Percentiles rank a stretch among this genome's conserved stretches.
phyloP scores from a whole-genome alignment of 1,284 basidiomycete species.

The Apiotrichum sp. region DNA sequence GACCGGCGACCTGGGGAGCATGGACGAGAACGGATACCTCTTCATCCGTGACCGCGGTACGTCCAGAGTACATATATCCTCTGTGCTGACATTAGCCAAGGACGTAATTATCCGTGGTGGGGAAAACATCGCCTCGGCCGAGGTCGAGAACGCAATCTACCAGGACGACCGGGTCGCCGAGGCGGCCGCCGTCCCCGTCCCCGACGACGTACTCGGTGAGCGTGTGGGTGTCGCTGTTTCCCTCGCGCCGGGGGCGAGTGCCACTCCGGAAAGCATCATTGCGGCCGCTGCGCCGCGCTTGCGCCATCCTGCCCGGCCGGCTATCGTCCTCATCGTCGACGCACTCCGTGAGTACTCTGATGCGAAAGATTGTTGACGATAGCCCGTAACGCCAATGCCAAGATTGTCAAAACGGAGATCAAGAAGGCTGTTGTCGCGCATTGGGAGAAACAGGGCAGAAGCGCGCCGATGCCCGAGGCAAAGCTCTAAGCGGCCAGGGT shows the following conservation, averaged over 20 bases:
- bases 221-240: slow-evolving; percentile 32
- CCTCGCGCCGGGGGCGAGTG: slow-evolving; percentile 16
- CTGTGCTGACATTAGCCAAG: slow-evolving; percentile 26
- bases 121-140: slow-evolving; percentile 39
- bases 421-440: slow-evolving; percentile 12
- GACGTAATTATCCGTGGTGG: slow-evolving; percentile 44
- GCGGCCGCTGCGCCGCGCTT: not conserved
- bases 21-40: slow-evolving; percentile 35
- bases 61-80: not conserved
- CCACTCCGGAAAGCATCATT: slow-evolving; percentile 7
- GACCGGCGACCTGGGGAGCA: slow-evolving; percentile 35
- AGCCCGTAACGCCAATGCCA: slow-evolving; percentile 17
- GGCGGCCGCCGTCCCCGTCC: slow-evolving; percentile 35
- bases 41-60: slow-evolving; percentile 33
- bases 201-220: slow-evolving; percentile 34
- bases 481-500: not conserved
- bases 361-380: not conserved
- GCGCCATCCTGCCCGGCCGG: slow-evolving; percentile 10
- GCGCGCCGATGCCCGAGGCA: not conserved
- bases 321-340: slow-evolving; percentile 4
- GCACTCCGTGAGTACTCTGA: slow-evolving; percentile 4
- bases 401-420: slow-evolving; percentile 18
- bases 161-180: slow-evolving; percentile 30
- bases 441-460: slow-evolving; percentile 4
- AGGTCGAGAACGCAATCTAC: slow-evolving; percentile 40